These are phyloP conservation scores for Claviceps pusilla DNA, from an alignment of 2,329 filamentous ascomycete species.

Conservation along the genomic window DNA sequence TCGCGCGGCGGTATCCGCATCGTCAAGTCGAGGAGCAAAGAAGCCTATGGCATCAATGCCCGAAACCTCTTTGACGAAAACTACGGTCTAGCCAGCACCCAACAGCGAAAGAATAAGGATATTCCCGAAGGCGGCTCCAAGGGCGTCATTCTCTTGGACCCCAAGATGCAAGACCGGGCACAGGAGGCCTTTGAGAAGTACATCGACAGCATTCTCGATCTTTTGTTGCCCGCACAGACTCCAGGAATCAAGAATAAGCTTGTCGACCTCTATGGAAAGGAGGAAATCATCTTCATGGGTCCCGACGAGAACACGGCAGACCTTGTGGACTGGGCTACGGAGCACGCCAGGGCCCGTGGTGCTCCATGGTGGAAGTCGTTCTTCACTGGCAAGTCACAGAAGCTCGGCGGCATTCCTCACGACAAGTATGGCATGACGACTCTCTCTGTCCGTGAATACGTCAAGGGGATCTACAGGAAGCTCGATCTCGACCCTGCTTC, in stretches of 20 bases:
- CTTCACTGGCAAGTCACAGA: slow-evolving; percentile 97
- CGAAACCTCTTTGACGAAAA: slow-evolving; percentile 97
- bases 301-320: slow-evolving; percentile 98
- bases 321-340: slow-evolving; percentile 95
- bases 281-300: slow-evolving; percentile 97
- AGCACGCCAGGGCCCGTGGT: slow-evolving; percentile 73
- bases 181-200: slow-evolving; percentile 96
- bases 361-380: slow-evolving; percentile 99
- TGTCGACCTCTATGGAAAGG: slow-evolving; percentile 83
- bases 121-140: slow-evolving; percentile 97
- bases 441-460: slow-evolving; percentile 86
- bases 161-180: slow-evolving; percentile 85
- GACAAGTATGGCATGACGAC: slow-evolving; percentile 97
- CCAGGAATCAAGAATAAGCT: slow-evolving; percentile 98
- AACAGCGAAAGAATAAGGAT: slow-evolving; percentile 99
- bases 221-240: slow-evolving; percentile 75
- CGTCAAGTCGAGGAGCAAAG: slow-evolving; percentile 92
- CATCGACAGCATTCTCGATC: slow-evolving; percentile 94
- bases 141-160: slow-evolving; percentile 88
- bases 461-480: slow-evolving; percentile 94
- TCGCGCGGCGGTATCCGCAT: slow-evolving; percentile 94
- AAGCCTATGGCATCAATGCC: slow-evolving; percentile 91
- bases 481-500: slow-evolving; percentile 71
- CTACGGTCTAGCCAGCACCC: slow-evolving; percentile 93
- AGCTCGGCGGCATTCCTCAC: slow-evolving; percentile 90